Evolutionary conservation across 2,329 filamentous ascomycete species (phyloP).

Genomic region (Botrytis tulipae): DNA sequence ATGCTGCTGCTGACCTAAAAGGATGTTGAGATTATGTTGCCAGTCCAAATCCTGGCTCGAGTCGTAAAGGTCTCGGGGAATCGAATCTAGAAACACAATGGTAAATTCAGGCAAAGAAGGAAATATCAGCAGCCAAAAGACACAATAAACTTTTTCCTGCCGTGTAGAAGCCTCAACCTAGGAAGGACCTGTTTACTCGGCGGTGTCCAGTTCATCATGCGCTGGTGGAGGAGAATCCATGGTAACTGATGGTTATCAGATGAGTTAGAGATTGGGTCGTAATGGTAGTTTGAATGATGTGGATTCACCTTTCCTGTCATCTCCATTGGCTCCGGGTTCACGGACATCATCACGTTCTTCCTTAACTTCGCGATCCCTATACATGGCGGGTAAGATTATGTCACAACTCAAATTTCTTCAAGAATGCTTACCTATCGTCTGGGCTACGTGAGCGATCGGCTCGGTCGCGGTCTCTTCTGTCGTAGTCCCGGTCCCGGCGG

Average conservation of each 20-base stretch:
- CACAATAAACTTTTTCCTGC: constrained; percentile 34
- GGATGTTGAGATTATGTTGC: constrained; percentile 4
- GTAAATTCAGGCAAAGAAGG: constrained; percentile 36
- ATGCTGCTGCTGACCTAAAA: constrained; percentile 16
- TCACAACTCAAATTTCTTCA: not conserved
- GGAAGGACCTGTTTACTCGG: constrained; percentile 57
- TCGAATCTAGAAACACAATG: constrained; percentile 39
- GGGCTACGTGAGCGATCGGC: constrained; percentile 70
- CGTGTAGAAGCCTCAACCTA: constrained; percentile 28
- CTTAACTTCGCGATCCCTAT: constrained; percentile 48
- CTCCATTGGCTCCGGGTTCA: constrained; percentile 77
- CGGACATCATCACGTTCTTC: constrained; percentile 69
- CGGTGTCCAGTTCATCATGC: constrained; percentile 94
- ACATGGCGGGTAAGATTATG: constrained; percentile 7
- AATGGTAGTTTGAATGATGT: constrained; percentile 25
- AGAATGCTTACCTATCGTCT: constrained; percentile 52
- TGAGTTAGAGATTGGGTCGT: constrained; percentile 27
- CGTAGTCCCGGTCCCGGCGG: constrained; percentile 75
- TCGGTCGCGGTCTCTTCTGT: constrained; percentile 58
- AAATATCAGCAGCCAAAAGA: constrained; percentile 33
- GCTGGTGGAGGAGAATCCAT: constrained; percentile 77
- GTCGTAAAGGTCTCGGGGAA: constrained; percentile 28
- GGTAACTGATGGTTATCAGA: constrained; percentile 43
- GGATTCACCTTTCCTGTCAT: constrained; percentile 80
- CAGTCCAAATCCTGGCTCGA: constrained; percentile 18